A percentile compares a stretch with the other conserved stretches of the same genome.
These are phyloP conservation scores for Stachybotrys echinatus DNA, from an alignment of 2,329 filamentous ascomycete species.

Conservation along the genomic window DNA sequence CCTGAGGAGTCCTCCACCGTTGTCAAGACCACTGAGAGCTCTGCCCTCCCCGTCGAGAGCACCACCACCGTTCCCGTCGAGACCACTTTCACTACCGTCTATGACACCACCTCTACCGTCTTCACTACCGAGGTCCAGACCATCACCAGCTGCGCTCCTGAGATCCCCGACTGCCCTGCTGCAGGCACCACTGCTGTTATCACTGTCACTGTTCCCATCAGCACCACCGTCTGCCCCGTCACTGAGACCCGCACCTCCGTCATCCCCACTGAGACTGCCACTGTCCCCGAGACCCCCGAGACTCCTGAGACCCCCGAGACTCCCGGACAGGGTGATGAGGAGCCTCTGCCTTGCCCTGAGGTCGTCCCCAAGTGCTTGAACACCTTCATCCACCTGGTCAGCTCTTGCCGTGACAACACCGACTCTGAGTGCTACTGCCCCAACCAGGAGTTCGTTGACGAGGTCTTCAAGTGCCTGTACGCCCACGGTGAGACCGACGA, in stretches of 20 bases:
- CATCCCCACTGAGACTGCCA: constrained; percentile 8
- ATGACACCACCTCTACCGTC: constrained; percentile 42
- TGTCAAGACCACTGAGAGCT: constrained; percentile 9
- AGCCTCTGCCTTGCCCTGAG: constrained; percentile 55
- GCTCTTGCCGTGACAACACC: constrained; percentile 75
- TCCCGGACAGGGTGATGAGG: constrained; percentile 11
- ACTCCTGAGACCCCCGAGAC: constrained; percentile 9
- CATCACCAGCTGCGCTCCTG: constrained; percentile 42
- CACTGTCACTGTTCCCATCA: constrained; percentile 50
- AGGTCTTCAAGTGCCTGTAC: constrained; percentile 76
- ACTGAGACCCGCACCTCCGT: constrained; percentile 44
- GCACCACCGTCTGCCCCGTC: constrained; percentile 57
- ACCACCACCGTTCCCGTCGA: constrained; percentile 9
- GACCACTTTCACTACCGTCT: constrained; percentile 26
- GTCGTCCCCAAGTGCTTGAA: constrained; percentile 86
- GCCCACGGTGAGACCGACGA: constrained; percentile 64
- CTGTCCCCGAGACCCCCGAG: constrained; percentile 5
- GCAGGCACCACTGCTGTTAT: constrained; percentile 38
- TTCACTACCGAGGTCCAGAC: constrained; percentile 44
- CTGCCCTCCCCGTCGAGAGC: constrained; percentile 1
- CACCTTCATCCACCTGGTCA: constrained; percentile 72
- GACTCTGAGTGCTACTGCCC: constrained; percentile 86
- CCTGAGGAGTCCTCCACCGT: constrained; percentile 4
- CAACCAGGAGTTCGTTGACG: constrained; percentile 66
- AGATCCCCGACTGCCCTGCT: constrained; percentile 46